Base-by-base conservation (phyloP, 768 basidiomycete genomes). In the Suillus sp. region DNA sequence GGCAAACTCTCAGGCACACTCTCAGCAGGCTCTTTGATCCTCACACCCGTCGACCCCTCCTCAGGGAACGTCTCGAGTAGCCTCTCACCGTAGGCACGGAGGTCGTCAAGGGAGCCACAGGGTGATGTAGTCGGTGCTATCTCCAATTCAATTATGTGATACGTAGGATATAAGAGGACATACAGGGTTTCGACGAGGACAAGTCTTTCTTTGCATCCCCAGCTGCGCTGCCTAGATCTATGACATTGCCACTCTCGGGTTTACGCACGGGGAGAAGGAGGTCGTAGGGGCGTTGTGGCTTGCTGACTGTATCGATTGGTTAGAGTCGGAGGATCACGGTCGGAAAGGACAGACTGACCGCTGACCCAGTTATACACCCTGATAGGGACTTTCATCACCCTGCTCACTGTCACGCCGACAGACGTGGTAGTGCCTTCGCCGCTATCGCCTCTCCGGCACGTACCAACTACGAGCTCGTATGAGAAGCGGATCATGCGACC, bases 301-400 rank as follows among this genome's bases (percentile, higher is more conserved):
- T 79, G 13, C 84, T 84, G 14, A 88, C 86, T 86, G 64, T 27
- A 30, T 30, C 4, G 3, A 20, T 18, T 30, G 4, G 25, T 67
- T 42, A 47, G 32, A 22, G 56, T 38, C 32, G 14, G 4, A 40
- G 48, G 54, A 59, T 11, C 27, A 43, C 30, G 6, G 53, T 43
- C 45, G 27, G 35, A 20, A 11, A 18, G 8, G 27, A 51, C 9
- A 51, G 18, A 34, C 87, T 57, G 67, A 95, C 95, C 86, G 53
- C 85, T 79, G 62, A 97, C 92, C 66, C 95, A 81, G 63, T 93
- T 95, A 77, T 97, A 98, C 6, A 99, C 81, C 27, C 95, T 80
- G 51, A 99, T 89, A 0, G 96, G 96, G 1, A 99, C 90, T 58
- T 91, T 92, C 90, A 96, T 93, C 3, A 95, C 84, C 38, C 87